phyloP scores from a whole-genome alignment of 148 eudicot genomes.

The Polygonum aviculare region DNA sequence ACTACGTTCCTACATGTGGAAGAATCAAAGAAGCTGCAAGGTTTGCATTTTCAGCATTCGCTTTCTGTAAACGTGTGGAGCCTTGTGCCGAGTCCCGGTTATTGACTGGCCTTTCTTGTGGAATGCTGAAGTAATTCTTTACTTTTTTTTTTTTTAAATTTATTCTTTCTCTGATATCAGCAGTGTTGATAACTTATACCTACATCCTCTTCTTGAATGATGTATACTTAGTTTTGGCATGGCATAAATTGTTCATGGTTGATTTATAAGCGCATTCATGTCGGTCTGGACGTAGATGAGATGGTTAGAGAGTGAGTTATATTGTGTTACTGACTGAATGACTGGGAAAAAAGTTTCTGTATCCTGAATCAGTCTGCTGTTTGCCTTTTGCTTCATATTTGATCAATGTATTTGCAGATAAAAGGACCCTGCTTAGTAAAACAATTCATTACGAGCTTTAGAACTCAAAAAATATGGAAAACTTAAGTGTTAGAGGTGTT shows the following conservation, averaged over 20 bases:
- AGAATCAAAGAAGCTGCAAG: background rate
- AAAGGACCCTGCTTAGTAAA: too few species aligned
- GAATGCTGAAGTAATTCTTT: slow-evolving; percentile 2
- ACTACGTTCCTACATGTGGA: background rate
- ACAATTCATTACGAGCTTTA: too few species aligned
- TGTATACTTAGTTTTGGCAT: background rate
- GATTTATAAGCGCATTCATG: background rate
- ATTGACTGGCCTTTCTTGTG: background rate
- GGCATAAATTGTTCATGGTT: background rate
- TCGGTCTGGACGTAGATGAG: too few species aligned
- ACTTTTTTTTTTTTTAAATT: background rate
- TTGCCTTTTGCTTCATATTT: background rate
- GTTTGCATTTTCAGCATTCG: background rate
- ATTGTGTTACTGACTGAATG: too few species aligned
- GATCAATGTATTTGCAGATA: background rate
- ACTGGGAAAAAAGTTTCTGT: too few species aligned
- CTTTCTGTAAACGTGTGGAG: background rate
- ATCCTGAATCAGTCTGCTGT: background rate
- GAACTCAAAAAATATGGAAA: too few species aligned
- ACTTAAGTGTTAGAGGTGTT: too few species aligned
- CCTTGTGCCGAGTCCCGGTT: background rate
- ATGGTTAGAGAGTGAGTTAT: too few species aligned
- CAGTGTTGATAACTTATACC: background rate
- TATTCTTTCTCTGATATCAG: background rate
- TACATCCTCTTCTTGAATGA: background rate